A percentile compares a stretch with the other conserved stretches of the same genome.
These are phyloP conservation scores for Citrus hindsii DNA, from an alignment of 345 rosid species.

Conservation along the genomic window DNA sequence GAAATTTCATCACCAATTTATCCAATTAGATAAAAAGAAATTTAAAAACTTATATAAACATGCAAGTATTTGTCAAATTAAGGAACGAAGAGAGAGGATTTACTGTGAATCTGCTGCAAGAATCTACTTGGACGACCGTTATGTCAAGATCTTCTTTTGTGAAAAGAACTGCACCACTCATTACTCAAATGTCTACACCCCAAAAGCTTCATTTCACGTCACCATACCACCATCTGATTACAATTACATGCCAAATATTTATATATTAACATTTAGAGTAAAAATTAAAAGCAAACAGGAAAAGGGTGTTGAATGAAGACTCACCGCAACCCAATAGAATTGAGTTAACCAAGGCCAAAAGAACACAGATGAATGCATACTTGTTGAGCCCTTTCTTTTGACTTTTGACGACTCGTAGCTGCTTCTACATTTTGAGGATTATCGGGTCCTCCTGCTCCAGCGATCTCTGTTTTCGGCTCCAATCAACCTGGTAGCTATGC, in stretches of 20 bases:
- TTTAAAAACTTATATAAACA: too few relatives aligned
- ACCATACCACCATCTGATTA: too few relatives aligned
- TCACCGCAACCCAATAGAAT: slow-evolving; percentile 37
- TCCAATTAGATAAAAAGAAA: too few relatives aligned
- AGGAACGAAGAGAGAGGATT: too few relatives aligned
- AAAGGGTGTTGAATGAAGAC: neutral
- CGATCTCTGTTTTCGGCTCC: neutral
- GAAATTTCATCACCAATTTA: too few relatives aligned
- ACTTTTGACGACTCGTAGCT: neutral
- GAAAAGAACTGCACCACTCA: slow-evolving; percentile 60
- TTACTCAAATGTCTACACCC: slow-evolving; percentile 57
- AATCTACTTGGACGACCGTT: slow-evolving; percentile 26
- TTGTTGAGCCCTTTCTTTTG: slow-evolving; percentile 17
- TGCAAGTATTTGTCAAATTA: too few relatives aligned
- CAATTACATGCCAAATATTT: too few relatives aligned
- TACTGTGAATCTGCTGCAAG: too few relatives aligned
- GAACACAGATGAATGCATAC: slow-evolving; percentile 32
- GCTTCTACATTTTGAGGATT: neutral
- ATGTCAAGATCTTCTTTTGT: slow-evolving; percentile 45
- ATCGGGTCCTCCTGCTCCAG: neutral
- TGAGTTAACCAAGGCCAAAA: slow-evolving; percentile 45
- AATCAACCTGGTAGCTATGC: too few relatives aligned
- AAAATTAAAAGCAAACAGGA: too few relatives aligned
- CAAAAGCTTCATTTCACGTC: too few relatives aligned
- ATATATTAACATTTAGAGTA: neutral